Evolutionary conservation across 768 basidiomycete genomes (phyloP).

Genomic region (Tricholoma matsutake): DNA sequence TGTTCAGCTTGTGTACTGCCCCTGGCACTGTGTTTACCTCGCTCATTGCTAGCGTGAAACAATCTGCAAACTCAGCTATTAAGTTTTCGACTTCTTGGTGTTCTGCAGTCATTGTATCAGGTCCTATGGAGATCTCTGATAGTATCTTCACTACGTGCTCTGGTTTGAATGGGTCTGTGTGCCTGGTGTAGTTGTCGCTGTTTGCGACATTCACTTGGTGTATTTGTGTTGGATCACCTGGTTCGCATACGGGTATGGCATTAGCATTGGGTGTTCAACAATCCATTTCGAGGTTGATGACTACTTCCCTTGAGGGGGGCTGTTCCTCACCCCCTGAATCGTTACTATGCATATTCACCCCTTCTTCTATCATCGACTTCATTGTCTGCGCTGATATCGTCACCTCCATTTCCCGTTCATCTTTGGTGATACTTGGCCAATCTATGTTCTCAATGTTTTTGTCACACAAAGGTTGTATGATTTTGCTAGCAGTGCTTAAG

Average conservation of each 20-base stretch:
- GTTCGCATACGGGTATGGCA: not conserved
- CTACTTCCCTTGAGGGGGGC: not conserved
- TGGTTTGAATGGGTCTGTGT: not conserved
- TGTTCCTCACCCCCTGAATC: not conserved
- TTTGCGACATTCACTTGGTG: not conserved
- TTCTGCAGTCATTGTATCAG: conserved; percentile 17
- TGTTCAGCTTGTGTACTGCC: no score
- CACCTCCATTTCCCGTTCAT: no score
- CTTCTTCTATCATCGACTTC: not conserved
- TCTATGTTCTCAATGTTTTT: not conserved
- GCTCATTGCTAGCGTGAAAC: no score
- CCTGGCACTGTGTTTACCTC: no score
- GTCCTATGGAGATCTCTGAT: not conserved
- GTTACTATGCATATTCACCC: not conserved
- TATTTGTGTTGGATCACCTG: not conserved
- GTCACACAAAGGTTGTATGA: not conserved
- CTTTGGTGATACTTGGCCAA: not conserved
- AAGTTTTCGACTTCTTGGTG: conserved; percentile 28
- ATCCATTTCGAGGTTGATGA: not conserved
- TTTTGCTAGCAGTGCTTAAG: not conserved
- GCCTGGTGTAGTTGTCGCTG: not conserved
- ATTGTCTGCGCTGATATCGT: no score
- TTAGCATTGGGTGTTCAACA: not conserved
- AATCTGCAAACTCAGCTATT: no score
- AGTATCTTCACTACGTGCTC: not conserved